Base-by-base conservation (phyloP, 163 green algal species). In the Scenedesmus sp. region DNA sequence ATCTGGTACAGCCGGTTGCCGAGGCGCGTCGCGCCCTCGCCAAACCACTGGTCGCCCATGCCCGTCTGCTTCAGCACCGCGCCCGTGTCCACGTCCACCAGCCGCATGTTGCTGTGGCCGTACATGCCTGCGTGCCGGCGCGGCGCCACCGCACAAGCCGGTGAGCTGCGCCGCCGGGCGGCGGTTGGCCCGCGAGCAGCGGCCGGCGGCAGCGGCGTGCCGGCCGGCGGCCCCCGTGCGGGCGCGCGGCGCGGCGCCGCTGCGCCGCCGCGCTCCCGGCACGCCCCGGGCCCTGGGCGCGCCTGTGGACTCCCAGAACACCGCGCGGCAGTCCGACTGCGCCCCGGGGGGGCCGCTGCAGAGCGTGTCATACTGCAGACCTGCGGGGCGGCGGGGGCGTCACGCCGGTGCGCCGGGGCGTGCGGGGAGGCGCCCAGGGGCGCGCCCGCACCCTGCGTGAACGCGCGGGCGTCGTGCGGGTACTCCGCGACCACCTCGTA, bases 301-400 rank as follows among this genome's bases (percentile, higher is more conserved):
- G 87, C 87, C 91, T 80, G 88, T 93, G 3, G 87, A 91, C 72
- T 95, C 91, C 85, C 85, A 93, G 29, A 95, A 86, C 17, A 92
- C 73, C 11, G 90, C 84, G n/a, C 34, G 77, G 78, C 87, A 90
- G n/a, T 28, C 77, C 29, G n/a, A n/a, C n/a, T n/a, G n/a, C n/a
- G n/a, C n/a, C n/a, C n/a, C n/a, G n/a, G 33, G 45, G 29, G 65
- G n/a, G 29, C 24, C 4, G 28, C 42, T 60, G 56, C 89, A 93
- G 0, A 77, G 2, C 1, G 57, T 74, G 34, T 91, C 84, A 70
- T 78, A 91, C 44, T 93, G 81, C 60, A 95, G 74, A 31, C 80
- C 80, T 85, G 70, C 34, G 24, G 15, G n/a, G 36, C 13, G 31
- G 11, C 33, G 2, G 48, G 39, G 39, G 20, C 31, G 2, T 69